Conservation (phyloP, 2,329 filamentous ascomycete genomes). For the Penicillium sclerotiorum region DNA sequence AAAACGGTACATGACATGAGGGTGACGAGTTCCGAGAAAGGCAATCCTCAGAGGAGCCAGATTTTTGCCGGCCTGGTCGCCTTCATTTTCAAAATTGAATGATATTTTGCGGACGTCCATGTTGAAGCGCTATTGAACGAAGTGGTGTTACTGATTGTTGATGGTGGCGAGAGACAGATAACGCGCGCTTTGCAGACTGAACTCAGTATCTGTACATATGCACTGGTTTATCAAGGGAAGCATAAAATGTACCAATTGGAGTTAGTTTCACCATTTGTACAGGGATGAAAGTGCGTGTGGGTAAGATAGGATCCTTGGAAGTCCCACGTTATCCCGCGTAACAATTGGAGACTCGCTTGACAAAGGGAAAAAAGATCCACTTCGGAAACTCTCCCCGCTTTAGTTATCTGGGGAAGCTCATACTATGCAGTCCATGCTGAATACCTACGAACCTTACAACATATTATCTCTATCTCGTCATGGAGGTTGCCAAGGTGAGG, state of each 20-base stretch:
- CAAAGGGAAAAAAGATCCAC: background rate
- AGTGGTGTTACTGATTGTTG: too few relatives aligned
- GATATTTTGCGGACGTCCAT: conserved; percentile 20
- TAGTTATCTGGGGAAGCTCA: background rate
- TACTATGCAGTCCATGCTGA: too few relatives aligned
- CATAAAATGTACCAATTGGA: too few relatives aligned
- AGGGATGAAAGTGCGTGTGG: too few relatives aligned
- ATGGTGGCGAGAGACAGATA: too few relatives aligned
- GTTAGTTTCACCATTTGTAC: too few relatives aligned
- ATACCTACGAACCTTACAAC: background rate
- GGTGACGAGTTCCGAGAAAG: conserved; percentile 20
- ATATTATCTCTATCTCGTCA: background rate
- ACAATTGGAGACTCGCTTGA: background rate
- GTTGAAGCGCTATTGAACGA: too few relatives aligned
- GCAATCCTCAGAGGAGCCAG: conserved; percentile 17
- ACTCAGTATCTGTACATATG: too few relatives aligned
- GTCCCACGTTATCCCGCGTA: background rate
- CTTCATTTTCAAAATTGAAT: conserved; percentile 17
- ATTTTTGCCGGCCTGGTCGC: background rate
- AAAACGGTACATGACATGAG: conserved; percentile 22
- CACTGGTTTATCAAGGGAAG: too few relatives aligned
- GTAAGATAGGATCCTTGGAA: too few relatives aligned
- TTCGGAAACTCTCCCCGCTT: background rate
- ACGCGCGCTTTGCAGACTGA: too few relatives aligned
- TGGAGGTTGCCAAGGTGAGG: too few relatives aligned